Evolutionary conservation across 2,329 filamentous ascomycete genomes (phyloP), one percentile per base, ranked within the genome.

Genomic region (Exophiala viscosa): DNA sequence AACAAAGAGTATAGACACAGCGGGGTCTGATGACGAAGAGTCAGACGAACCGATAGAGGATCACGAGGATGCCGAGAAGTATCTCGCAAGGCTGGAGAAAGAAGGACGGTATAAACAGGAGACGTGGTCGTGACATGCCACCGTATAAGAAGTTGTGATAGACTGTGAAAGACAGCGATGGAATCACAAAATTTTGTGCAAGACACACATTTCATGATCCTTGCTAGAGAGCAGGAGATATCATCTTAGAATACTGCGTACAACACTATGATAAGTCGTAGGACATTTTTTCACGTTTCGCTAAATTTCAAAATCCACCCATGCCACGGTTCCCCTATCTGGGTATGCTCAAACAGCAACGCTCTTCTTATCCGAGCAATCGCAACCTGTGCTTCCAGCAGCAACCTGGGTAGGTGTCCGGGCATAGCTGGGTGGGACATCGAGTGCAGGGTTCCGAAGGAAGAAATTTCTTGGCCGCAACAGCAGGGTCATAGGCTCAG

Each of bases 401-500:
- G 74, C 76, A 4, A 87, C 73, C 67, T 89, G 84, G 61, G 83
- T 88, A 1, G 90, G 88, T 23, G 86, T 86, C 60, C 79, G 82
- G 38, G 81, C 81, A 68, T 84, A 92, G 63, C 81, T 87, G 0
- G 89, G 88, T 50, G 87, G 86, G 13, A 95, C 86, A 68, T 95
- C 88, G 68, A 95, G 74, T 49, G 83, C 86, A 2, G 89, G 89
- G 66, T 92, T 95, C 62, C 81, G 79, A 17, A 78, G 73, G 71
- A 95, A 95, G 79, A 95, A 95, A 73, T 95, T 86, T 38, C 89
- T 75, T 2, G 90, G 90, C 31, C 88, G 76, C 36, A 95, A 75
- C 33, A 95, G 77, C 61, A 95, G 74, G 1, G 83, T 88, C 80
- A 96, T 91, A 0, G 88, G 87, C 75, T 91, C 87, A 0, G 82